Evolutionary conservation across 768 basidiomycete species (phyloP).

Genomic region (Sistotremastrum niveocremeum): DNA sequence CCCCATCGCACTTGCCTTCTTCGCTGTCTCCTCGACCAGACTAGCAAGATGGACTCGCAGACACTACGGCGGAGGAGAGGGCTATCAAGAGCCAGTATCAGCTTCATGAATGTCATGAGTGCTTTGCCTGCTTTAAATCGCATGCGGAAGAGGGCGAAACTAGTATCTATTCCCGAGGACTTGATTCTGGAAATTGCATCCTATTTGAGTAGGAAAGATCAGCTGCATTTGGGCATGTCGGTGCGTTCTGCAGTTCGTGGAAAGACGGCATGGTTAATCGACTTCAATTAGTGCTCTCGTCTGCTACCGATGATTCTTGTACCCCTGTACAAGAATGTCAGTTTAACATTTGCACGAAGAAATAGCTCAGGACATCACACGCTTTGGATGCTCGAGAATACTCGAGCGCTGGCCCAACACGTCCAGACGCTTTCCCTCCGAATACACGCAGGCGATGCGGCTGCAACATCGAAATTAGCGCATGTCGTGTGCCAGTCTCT

Average conservation of each 20-base stretch:
- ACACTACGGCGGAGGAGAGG: too few relatives aligned
- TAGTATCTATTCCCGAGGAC: slow-evolving; percentile 34
- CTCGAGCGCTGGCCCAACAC: slow-evolving; percentile 50
- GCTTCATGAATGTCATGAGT: too few relatives aligned
- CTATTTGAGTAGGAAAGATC: slow-evolving; percentile 37
- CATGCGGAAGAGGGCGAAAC: too few relatives aligned
- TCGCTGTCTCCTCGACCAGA: too few relatives aligned
- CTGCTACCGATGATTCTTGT: slow-evolving; percentile 40
- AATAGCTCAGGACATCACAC: slow-evolving; percentile 39
- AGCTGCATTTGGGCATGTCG: slow-evolving; percentile 45
- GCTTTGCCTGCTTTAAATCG: too few relatives aligned
- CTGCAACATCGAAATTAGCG: slow-evolving; percentile 4
- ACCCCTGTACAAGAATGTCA: slow-evolving; percentile 45
- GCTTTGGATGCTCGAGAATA: slow-evolving; percentile 44
- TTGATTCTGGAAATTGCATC: slow-evolving; percentile 52
- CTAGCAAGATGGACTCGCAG: too few relatives aligned
- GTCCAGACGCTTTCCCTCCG: slow-evolving; percentile 44
- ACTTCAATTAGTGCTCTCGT: slow-evolving; percentile 31
- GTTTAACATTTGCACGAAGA: slow-evolving; percentile 35
- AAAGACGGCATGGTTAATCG: not conserved
- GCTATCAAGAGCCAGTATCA: too few relatives aligned
- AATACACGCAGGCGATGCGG: slow-evolving; percentile 18
- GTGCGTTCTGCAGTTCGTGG: slow-evolving; percentile 25
- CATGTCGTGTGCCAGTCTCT: slow-evolving; percentile 38
- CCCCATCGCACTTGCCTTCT: too few relatives aligned